Evolutionary conservation across 768 basidiomycete genomes (phyloP), one percentile per base, ranked within the genome.

Genomic region (Amanita fuliginea): DNA sequence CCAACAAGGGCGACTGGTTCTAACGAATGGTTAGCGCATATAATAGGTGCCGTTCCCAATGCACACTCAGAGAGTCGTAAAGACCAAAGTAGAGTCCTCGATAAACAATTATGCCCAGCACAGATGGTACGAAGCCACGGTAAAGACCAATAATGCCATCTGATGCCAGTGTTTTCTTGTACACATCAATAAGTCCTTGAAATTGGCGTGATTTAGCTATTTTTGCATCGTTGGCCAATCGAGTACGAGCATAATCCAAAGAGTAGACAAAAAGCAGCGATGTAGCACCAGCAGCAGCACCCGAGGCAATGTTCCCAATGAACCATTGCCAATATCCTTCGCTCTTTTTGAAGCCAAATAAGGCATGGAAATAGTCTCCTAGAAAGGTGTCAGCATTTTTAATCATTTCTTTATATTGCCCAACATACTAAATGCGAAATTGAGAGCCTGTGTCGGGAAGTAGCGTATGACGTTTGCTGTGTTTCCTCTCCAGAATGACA

Each of bases 401-500:
- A 18, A 21, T 35, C 21, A 22, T 5, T 16, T 33, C 4, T 21
- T 41, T 19, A 16, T 16, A 7, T 13, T 41, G 5, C 14, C 24
- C 22, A 42, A 75, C 85, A 57, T 63, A 87, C 81, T 88, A 77
- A 89, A 89, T 59, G 86, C 87, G 60, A 91, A 90, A 78, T 91
- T 91, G 62, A 91, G 67, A 39, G 87, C 87, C 69, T 90, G 87
- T 40, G 87, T 90, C 46, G 87, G 87, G 80, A 89, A 88, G 78
- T 89, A 90, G 64, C 86, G 84, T 71, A 90, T 86, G 67, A 89
- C 88, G 71, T 90, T 90, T 70, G 87, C 86, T 42, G 85, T 88
- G 77, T 91, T 91, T 62, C 87, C 87, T 63, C 87, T 71, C 88
- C 88, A 91, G 60, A 90, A 71, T 21, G 88, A 80, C 53, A 78